Conservation (phyloP, 257 asterid species). For the Solanum pimpinellifolium region DNA sequence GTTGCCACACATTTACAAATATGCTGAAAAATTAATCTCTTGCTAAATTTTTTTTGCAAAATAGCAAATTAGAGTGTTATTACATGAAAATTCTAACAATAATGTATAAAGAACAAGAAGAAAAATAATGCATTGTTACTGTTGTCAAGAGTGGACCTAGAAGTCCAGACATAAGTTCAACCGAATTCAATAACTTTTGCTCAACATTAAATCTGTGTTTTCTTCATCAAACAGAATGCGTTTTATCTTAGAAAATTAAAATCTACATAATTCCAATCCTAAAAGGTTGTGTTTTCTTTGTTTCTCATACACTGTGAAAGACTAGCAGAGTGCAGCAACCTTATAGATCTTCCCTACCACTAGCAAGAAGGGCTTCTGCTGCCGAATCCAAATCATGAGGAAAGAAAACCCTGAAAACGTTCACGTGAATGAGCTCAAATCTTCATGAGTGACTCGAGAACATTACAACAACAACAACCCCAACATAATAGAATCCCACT, state of each 20-base stretch:
- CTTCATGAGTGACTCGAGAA: not conserved
- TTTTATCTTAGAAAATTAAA: not conserved
- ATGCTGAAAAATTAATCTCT: not conserved
- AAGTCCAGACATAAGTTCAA: not conserved
- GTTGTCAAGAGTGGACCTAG: not conserved
- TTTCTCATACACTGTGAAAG: not conserved
- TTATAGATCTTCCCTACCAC: slow-evolving; percentile 17
- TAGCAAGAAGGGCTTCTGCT: slow-evolving; percentile 70
- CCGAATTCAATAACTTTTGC: not conserved
- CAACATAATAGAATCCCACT: not conserved
- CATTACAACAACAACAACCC: not conserved
- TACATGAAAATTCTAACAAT: not conserved
- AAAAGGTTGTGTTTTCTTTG: not conserved
- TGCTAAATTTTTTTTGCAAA: not conserved
- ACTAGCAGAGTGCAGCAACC: not conserved
- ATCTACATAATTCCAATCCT: not conserved
- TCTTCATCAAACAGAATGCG: not conserved
- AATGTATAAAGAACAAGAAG: not conserved
- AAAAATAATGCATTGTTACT: not conserved
- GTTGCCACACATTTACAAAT: not conserved
- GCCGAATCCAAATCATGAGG: slow-evolving; percentile 80
- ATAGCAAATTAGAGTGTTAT: not conserved
- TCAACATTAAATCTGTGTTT: not conserved
- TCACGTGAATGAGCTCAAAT: not conserved
- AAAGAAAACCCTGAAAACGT: slow-evolving; percentile 60